Base-by-base conservation (phyloP, 2,329 filamentous ascomycete species). In the Magnaporthiopsis incrustans region DNA sequence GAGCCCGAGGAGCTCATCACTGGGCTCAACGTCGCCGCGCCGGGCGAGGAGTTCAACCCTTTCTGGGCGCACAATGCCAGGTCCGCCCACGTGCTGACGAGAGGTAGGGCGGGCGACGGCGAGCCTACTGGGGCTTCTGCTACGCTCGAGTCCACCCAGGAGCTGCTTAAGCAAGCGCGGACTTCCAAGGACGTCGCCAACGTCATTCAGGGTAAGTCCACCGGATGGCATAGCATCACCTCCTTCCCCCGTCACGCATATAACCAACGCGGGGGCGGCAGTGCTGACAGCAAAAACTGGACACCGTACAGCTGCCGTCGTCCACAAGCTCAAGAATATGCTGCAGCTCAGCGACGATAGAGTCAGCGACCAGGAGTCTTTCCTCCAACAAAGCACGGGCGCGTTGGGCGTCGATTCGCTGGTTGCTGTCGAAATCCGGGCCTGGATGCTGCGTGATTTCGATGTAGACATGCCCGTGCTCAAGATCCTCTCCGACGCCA, bases 371-470 rank as follows among this genome's bases (percentile, higher is more conserved):
- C 50, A 25, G 15, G 50, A 56, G 15, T 25, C 15, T 25, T 25
- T 56, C 50, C 50, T 56, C 15, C 15, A 25, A 12, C 50, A 56
- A 25, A 25, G 15, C 50, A 18, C 58, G 26, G 58, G 30, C 22
- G 58, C 25, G 26, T 67, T 69, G 50, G 73, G 73, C 57, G 66
- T 71, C 57, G 70, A 74, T 65, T 70, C 70, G 38, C 67, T 74
- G 3, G 67, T 72, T 3, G 72, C 70, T 14, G 67, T 71, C 26
- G 71, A 70, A 73, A 77, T 78, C 6, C 76, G 79, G 4, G 72
- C 76, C 4, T 84, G 81, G 81, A 81, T 82, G 65, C 63, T 76
- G 58, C 80, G 79, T 66, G 72, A 79, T 59, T 60, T 82, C 0
- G 67, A 75, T 2, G 69, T 77, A 3, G 77, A 82, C 58, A 71